Evolutionary conservation across 108 stramenopile genomes (phyloP), one percentile per base, ranked within the genome.

Genomic region (Cyclostephanos tholiformis): DNA sequence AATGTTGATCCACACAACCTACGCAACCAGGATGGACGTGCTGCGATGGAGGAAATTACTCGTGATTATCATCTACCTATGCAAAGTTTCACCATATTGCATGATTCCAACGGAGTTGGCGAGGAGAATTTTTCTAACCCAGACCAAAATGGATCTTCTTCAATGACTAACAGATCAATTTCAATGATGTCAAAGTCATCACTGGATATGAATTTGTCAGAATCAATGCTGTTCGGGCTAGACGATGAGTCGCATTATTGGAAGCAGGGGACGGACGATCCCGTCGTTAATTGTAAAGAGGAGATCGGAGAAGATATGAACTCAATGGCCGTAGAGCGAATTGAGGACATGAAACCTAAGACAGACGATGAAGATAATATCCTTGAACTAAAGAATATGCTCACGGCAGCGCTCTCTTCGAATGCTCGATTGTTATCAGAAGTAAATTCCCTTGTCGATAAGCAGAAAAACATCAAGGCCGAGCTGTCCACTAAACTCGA

Each of bases 171-270:
- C 29, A 35, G 30, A 55, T 58, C 27, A 29, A 32, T 19, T 4
- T 67, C 74, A 9, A 60, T 61, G 20, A 60, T 61, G 20, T 53
- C 38, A 14, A 62, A 73, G 19, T 73, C 72, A 16, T 74, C 72
- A 13, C 27, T 76, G 17, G 75, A 76, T 38, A 76, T 76, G 75
- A 68, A 76, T 61, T 68, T 76, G 60, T 76, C 75, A 17, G 67
- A 67, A 53, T 76, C 75, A 9, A 41, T 66, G 62, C 16, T 63
- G 35, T 67, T 67, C 30, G 62, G 20, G 35, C 29, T 68, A 44
- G 60, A 57, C 6, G 60, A 76, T 27, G 75, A 76, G 63, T 76
- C 67, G 29, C 43, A 43, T 7, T 67, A 76, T 62, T 76, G 66
- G 75, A 76, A 68, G 23, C 64, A 61, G 22, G 46, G 25, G 38